phyloP scores from a whole-genome alignment of 2,329 filamentous ascomycete genomes.

The Neopestalotiopsis clavispora region DNA sequence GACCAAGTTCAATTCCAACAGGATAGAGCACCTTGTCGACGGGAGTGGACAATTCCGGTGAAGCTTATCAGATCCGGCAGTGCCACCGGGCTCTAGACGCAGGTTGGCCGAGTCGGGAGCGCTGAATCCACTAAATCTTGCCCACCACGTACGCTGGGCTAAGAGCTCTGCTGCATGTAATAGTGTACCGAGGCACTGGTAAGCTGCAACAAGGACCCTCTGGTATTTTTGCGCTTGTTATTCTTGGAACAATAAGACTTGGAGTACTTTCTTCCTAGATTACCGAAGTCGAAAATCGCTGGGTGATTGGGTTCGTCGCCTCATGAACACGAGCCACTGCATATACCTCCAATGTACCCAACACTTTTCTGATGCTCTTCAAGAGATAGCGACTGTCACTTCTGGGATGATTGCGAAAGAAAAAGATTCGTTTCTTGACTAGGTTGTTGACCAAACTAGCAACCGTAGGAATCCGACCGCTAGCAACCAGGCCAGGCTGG shows the following conservation, averaged over 20 bases:
- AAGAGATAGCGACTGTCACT: neutral
- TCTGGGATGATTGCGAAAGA: neutral
- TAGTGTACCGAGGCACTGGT: neutral
- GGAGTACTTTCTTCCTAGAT: neutral
- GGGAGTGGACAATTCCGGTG: neutral
- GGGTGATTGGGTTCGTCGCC: no score
- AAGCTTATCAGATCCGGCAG: constrained; percentile 1
- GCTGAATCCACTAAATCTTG: neutral
- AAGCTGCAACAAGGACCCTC: neutral
- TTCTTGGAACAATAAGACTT: neutral
- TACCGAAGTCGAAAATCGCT: no score
- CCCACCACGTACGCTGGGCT: neutral
- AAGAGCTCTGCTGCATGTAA: neutral
- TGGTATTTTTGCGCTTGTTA: neutral
- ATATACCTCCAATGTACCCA: no score
- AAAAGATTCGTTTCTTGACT: neutral
- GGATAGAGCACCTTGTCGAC: neutral
- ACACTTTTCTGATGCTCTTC: no score
- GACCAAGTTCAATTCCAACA: neutral
- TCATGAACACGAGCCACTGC: no score
- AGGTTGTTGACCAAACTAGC: neutral
- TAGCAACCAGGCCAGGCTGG: neutral
- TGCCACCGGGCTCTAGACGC: neutral
- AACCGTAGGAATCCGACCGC: neutral
- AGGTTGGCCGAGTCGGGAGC: neutral